Conservation (phyloP, 108 stramenopile genomes). For the Conticribra guillardii region DNA sequence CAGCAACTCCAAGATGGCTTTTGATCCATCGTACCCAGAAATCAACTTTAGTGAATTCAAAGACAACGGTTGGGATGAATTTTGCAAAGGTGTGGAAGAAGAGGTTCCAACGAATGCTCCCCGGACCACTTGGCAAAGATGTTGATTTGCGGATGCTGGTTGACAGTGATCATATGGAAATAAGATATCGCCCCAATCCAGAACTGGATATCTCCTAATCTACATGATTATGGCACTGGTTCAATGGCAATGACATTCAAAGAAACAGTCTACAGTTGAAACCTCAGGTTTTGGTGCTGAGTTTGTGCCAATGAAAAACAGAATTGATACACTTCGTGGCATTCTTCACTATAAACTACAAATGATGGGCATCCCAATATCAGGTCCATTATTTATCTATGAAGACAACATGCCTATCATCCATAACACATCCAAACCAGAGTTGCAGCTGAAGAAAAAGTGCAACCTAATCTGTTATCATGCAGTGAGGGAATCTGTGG, state of each 20-base stretch:
- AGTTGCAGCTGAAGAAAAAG: constrained; percentile 59
- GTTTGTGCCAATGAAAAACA: too few relatives aligned
- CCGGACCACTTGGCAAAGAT: constrained; percentile 11
- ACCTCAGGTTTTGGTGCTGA: constrained; percentile 25
- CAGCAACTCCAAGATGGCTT: constrained; percentile 30
- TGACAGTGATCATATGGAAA: constrained; percentile 43
- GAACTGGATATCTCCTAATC: constrained; percentile 30
- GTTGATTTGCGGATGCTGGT: constrained; percentile 16
- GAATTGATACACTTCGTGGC: too few relatives aligned
- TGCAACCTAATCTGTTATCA: constrained; percentile 55
- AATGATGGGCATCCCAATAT: constrained; percentile 47
- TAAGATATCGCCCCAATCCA: constrained; percentile 14
- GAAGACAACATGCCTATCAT: constrained; percentile 55
- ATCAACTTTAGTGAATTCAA: constrained; percentile 5
- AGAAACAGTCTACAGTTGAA: constrained; percentile 40
- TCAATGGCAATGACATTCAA: constrained; percentile 33
- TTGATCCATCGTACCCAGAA: constrained; percentile 34
- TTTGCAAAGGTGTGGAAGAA: constrained; percentile 10
- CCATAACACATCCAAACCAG: constrained; percentile 35
- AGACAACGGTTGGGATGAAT: not conserved
- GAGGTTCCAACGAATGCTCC: constrained; percentile 28
- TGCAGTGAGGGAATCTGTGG: constrained; percentile 46
- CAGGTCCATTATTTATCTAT: constrained; percentile 26
- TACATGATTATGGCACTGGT: constrained; percentile 23
- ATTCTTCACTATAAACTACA: constrained; percentile 43